These are phyloP conservation scores for Hortiboletus campestris DNA, from an alignment of 768 basidiomycete genomes.

Conservation along the genomic window DNA sequence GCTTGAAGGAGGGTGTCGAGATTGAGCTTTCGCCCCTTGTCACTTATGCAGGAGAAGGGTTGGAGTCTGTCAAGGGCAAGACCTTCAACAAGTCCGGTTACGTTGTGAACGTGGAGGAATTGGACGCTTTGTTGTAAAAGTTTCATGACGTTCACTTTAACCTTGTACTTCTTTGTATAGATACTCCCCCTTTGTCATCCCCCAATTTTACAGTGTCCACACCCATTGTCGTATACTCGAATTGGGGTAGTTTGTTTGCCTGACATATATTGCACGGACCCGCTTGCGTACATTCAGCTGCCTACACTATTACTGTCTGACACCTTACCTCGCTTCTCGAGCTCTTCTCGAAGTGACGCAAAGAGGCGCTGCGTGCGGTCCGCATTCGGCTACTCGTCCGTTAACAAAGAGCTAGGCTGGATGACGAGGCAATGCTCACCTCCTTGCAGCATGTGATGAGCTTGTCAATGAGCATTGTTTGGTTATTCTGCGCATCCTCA, in stretches of 20 bases:
- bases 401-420: slow-evolving; percentile 7
- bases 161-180: slow-evolving; percentile 5
- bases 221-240: slow-evolving; percentile 8
- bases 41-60: slow-evolving; percentile 90
- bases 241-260: slow-evolving; percentile 10
- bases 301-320: slow-evolving; percentile 44
- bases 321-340: slow-evolving; percentile 65
- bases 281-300: slow-evolving; percentile 35
- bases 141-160: background rate
- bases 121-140: slow-evolving; percentile 64
- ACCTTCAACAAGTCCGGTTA: slow-evolving; percentile 72
- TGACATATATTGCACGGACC: slow-evolving; percentile 15
- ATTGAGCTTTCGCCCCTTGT: slow-evolving; percentile 90
- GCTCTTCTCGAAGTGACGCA: slow-evolving; percentile 76
- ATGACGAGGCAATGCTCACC: slow-evolving; percentile 44
- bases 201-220: background rate
- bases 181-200: background rate
- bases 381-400: slow-evolving; percentile 61
- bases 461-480: slow-evolving; percentile 80
- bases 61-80: slow-evolving; percentile 76
- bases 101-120: slow-evolving; percentile 62
- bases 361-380: slow-evolving; percentile 82
- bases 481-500: slow-evolving; percentile 76
- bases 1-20: slow-evolving; percentile 68
- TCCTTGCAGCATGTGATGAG: slow-evolving; percentile 85